Evolutionary conservation across 2,329 filamentous ascomycete species (phyloP), one percentile per base, ranked within the genome.

Genomic region (Epichloe scottii): DNA sequence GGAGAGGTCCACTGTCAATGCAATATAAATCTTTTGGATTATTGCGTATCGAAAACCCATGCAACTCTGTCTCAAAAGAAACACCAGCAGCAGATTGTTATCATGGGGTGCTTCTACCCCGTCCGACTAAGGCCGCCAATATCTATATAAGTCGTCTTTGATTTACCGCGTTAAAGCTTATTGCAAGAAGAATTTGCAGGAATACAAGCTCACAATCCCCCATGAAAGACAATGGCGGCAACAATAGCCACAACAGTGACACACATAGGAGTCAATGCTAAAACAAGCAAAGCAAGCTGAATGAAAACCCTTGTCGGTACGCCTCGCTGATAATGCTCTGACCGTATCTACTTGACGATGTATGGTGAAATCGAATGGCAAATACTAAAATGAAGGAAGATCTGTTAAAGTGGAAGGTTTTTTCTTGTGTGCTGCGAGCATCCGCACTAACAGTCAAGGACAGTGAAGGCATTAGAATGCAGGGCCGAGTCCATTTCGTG

Each of bases 401-500:
- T 47, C 48, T 33, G 19, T 38, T 34, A 19, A 41, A 15, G 33
- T 4, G 17, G 6, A 34, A 12, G 17, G 19, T 10, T 39, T 17
- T 21, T 30, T 30, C 8, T 30, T 30, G 10, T 26, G 15, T 26
- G 39, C 40, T 34, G 48, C 26, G 30, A 26, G 7, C 14, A 43
- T 26, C 30, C 19, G 5, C 5, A 23, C 10, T 12, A 41, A 21
- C 30, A 43, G 33, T 33, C 33, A 21, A 33, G 15, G 26, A 41
- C 7, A 41, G n/a, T 21, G 8, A 43, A 42, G 19, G 17, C 15
- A 43, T 33, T 52, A 95, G 64, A 96, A 95, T 48, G 88, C 86
- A 46, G 90, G 86, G 30, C 89, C 89, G 46, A 95, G 77, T n/a
- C 91, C 90, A 66, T 89, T 95, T 70, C 94, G 95, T 15, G 87